Evolutionary conservation across 1,284 basidiomycete species (phyloP).

Genomic region (Pholiota adiposa): DNA sequence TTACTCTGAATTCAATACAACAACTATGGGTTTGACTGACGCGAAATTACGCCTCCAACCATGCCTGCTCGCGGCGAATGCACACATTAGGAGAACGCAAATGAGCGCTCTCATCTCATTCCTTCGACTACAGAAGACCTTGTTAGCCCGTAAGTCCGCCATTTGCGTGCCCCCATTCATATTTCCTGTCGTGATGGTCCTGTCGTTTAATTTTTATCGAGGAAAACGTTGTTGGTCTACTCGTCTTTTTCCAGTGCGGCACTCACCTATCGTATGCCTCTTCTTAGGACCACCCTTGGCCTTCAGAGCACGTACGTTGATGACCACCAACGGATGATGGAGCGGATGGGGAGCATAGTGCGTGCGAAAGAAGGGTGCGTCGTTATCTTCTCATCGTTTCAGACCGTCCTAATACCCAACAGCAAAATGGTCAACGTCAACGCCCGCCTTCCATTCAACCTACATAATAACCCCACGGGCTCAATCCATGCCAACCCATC

Average conservation of each 20-base stretch:
- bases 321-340: constrained; percentile 55
- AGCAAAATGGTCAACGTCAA: constrained; percentile 71
- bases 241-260: not conserved
- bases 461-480: constrained; percentile 45
- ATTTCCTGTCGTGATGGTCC: not conserved
- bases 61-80: not conserved
- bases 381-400: not conserved
- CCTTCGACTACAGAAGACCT: not conserved
- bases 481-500: constrained; percentile 36
- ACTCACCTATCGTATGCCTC: not conserved
- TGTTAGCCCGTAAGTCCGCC: not conserved
- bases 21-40: too few species aligned
- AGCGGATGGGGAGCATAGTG: constrained; percentile 54
- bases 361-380: constrained; percentile 60
- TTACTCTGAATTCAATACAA: too few species aligned
- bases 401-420: constrained; percentile 9
- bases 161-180: not conserved
- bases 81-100: not conserved
- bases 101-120: constrained; percentile 4
- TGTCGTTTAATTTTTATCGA: not conserved
- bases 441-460: constrained; percentile 58
- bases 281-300: not conserved
- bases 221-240: too few species aligned
- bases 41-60: not conserved
- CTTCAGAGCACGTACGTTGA: constrained; percentile 27